Percentiles rank a stretch among this genome's conserved stretches.
phyloP scores from a whole-genome alignment of 2,329 filamentous ascomycete species.

The Alternaria burnsii region DNA sequence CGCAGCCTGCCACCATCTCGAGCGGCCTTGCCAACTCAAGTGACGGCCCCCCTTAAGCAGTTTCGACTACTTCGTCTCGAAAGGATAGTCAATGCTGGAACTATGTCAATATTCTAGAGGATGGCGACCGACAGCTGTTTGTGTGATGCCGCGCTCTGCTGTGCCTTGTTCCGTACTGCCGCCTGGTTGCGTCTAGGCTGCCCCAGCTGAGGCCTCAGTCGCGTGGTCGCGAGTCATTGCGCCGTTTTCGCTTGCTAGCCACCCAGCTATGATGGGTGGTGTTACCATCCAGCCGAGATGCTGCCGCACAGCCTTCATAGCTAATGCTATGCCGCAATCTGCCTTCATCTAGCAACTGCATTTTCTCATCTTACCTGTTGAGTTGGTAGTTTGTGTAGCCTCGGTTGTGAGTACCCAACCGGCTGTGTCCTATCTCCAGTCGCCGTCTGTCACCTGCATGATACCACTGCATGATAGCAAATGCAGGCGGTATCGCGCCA shows the following conservation, averaged over 20 bases:
- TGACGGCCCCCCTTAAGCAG: not conserved
- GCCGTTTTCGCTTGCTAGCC: conserved; percentile 1
- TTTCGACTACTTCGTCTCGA: not conserved
- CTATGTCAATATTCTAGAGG: not conserved
- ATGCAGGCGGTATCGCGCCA: conserved; percentile 15
- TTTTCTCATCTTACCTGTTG: conserved; percentile 9
- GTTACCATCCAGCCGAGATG: conserved; percentile 6
- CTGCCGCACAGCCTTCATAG: conserved; percentile 5
- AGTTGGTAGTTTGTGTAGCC: conserved; percentile 17
- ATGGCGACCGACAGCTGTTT: conserved; percentile 8
- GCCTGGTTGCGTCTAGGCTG: conserved; percentile 11
- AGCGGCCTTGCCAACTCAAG: not conserved
- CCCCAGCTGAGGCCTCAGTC: conserved; percentile 12
- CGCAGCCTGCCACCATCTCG: conserved; percentile 2
- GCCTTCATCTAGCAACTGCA: conserved; percentile 19
- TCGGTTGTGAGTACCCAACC: conserved; percentile 14
- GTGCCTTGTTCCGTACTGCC: conserved; percentile 6
- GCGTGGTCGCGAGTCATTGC: conserved; percentile 16
- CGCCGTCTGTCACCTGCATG: conserved; percentile 18
- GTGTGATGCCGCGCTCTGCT: not conserved
- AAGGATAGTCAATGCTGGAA: not conserved
- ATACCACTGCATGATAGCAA: conserved; percentile 17
- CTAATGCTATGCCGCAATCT: conserved; percentile 23
- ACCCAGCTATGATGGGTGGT: not conserved
- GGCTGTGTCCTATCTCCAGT: conserved; percentile 23